phyloP scores from a whole-genome alignment of 2,329 filamentous ascomycete genomes.

The Huntiella bhutanensis region DNA sequence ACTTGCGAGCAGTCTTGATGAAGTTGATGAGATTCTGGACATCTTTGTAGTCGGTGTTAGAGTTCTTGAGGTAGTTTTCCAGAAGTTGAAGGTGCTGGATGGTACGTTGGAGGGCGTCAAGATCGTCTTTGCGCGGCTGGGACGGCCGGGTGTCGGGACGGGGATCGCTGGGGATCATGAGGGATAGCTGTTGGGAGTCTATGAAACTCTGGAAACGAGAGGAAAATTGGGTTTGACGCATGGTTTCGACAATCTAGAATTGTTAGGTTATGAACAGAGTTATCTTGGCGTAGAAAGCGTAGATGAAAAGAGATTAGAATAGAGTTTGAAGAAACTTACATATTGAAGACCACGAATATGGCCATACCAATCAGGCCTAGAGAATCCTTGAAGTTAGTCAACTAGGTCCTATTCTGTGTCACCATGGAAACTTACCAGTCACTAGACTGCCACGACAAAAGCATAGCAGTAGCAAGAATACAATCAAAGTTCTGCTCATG shows the following conservation, averaged over 20 bases:
- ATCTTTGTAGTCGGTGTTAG: slow-evolving; percentile 49
- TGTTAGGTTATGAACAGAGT: slow-evolving; percentile 12
- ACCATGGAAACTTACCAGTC: slow-evolving; percentile 55
- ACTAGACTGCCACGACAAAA: slow-evolving; percentile 88
- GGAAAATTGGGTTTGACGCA: slow-evolving; percentile 67
- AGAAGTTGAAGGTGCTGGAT: slow-evolving; percentile 50
- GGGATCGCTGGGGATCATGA: slow-evolving; percentile 37
- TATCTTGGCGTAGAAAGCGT: background rate
- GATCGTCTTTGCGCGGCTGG: slow-evolving; percentile 49
- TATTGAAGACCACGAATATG: slow-evolving; percentile 81
- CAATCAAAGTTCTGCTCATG: slow-evolving; percentile 77
- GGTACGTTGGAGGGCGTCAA: slow-evolving; percentile 47
- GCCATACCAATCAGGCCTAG: slow-evolving; percentile 79
- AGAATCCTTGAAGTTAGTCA: slow-evolving; percentile 19
- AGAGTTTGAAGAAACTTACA: slow-evolving; percentile 31
- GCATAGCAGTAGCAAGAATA: slow-evolving; percentile 72
- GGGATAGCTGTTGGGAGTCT: slow-evolving; percentile 43
- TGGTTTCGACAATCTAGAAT: slow-evolving; percentile 44
- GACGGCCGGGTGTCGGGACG: slow-evolving; percentile 40
- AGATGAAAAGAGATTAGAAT: background rate
- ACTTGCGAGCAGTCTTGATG: slow-evolving; percentile 51
- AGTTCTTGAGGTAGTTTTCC: slow-evolving; percentile 47
- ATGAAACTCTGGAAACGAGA: slow-evolving; percentile 74
- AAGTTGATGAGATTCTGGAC: slow-evolving; percentile 53
- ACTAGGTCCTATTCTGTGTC: background rate